Evolutionary conservation across 1,284 basidiomycete genomes (phyloP).

Genomic region (Pholiota adiposa): DNA sequence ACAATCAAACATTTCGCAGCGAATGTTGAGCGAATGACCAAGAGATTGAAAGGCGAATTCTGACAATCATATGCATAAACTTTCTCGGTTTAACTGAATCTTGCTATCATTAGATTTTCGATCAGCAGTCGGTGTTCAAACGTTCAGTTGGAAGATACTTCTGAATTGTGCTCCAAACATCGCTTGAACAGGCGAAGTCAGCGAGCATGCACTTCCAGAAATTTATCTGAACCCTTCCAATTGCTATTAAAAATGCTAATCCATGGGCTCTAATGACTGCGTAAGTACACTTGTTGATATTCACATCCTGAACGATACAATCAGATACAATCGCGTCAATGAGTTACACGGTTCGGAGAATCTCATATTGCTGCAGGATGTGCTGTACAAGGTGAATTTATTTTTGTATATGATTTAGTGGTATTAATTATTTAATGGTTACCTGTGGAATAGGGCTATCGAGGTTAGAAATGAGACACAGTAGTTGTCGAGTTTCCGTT

Average conservation of each 20-base stretch:
- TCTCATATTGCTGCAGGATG: slow-evolving; percentile 45
- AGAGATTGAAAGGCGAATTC: slow-evolving; percentile 43
- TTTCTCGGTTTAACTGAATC: background rate
- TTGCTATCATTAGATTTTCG: slow-evolving; percentile 42
- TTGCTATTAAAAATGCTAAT: slow-evolving; percentile 44
- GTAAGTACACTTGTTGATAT: slow-evolving; percentile 30
- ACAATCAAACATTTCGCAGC: slow-evolving; percentile 52
- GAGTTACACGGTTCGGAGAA: slow-evolving; percentile 53
- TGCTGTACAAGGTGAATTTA: slow-evolving; percentile 43
- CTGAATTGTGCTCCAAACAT: background rate
- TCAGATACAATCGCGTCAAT: slow-evolving; percentile 58
- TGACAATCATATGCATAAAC: background rate
- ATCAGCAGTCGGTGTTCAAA: slow-evolving; percentile 46
- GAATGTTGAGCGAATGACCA: slow-evolving; percentile 59
- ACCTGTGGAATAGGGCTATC: slow-evolving; percentile 47
- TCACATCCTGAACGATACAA: background rate
- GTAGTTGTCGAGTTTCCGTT: background rate
- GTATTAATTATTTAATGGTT: background rate
- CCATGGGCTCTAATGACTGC: slow-evolving; percentile 52
- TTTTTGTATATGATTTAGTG: background rate
- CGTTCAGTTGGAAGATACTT: slow-evolving; percentile 12
- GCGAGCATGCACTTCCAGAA: slow-evolving; percentile 58
- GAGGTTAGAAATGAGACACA: slow-evolving; percentile 29
- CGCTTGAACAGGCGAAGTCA: slow-evolving; percentile 43
- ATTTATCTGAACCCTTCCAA: slow-evolving; percentile 57